phyloP scores from a whole-genome alignment of 768 basidiomycete genomes.

The Chlorophyllum brunneum region DNA sequence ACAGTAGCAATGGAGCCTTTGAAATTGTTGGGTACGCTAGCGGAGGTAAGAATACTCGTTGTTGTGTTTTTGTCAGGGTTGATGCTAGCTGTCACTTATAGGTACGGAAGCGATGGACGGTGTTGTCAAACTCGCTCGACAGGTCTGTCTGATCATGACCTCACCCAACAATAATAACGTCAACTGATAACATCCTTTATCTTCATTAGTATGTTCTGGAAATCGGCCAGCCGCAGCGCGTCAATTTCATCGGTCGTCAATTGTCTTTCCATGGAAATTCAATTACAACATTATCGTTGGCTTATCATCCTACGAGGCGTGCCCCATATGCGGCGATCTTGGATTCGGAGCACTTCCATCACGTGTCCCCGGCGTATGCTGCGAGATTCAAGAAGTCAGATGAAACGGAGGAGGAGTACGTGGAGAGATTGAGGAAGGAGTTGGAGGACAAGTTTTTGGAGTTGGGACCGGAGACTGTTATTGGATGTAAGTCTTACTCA shows the following conservation, averaged over 20 bases:
- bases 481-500: constrained; percentile 57
- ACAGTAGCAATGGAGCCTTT: constrained; percentile 72
- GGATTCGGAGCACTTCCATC: constrained; percentile 66
- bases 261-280: constrained; percentile 89
- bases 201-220: constrained; percentile 61
- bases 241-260: constrained; percentile 73
- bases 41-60: constrained; percentile 48
- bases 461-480: constrained; percentile 77
- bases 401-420: constrained; percentile 79
- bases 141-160: constrained; percentile 38
- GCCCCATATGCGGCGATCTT: constrained; percentile 65
- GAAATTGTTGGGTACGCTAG: constrained; percentile 67
- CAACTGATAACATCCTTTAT: background rate
- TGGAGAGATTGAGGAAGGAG: constrained; percentile 72
- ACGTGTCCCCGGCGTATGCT: constrained; percentile 85
- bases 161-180: background rate
- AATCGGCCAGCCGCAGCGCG: constrained; percentile 63
- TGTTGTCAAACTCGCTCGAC: constrained; percentile 77
- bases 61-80: background rate
- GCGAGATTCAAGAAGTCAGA: constrained; percentile 67
- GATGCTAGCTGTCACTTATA: constrained; percentile 22
- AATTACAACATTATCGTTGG: constrained; percentile 62
- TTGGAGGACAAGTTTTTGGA: constrained; percentile 83
- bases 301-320: constrained; percentile 63
- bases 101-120: constrained; percentile 90